Evolutionary conservation across 352 stramenopile genomes (phyloP).

Genomic region (Elongisporangium anandrum): DNA sequence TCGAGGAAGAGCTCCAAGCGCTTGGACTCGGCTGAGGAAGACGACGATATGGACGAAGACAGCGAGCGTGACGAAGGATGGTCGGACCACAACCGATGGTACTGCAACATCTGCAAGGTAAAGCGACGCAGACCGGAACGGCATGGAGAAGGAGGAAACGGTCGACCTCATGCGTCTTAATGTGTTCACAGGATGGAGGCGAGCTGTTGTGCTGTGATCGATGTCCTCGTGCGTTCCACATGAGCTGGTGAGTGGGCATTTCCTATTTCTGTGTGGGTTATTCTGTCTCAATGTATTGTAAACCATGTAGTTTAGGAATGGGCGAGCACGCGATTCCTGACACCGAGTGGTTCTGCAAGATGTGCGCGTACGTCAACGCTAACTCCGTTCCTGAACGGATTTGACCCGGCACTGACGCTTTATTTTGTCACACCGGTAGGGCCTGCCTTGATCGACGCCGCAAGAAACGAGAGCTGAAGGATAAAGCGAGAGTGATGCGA

Average conservation of each 20-base stretch:
- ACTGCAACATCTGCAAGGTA: conserved; percentile 88
- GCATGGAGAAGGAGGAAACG: not conserved
- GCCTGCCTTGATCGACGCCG: conserved; percentile 79
- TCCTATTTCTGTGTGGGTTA: conserved; percentile 3
- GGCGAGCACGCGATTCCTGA: conserved; percentile 69
- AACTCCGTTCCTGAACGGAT: not conserved
- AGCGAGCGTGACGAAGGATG: conserved; percentile 53
- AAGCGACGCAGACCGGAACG: not conserved
- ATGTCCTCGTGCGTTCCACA: conserved; percentile 92
- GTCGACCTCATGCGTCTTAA: not conserved
- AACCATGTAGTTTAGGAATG: conserved; percentile 61
- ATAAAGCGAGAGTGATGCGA: conserved; percentile 71
- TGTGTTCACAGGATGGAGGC: conserved; percentile 41
- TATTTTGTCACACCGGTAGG: conserved; percentile 11
- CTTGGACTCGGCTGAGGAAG: conserved; percentile 27
- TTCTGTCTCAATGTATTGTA: not conserved
- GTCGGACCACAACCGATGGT: conserved; percentile 86
- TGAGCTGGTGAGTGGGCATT: conserved; percentile 53
- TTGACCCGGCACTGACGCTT: not conserved
- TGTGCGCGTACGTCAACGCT: conserved; percentile 61
- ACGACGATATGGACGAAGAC: conserved; percentile 33
- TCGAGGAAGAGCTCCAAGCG: conserved; percentile 19
- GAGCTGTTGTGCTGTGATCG: conserved; percentile 90
- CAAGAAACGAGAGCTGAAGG: conserved; percentile 68
- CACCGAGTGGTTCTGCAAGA: conserved; percentile 87